These are phyloP conservation scores for Larix kaempferi DNA, from an alignment of 75 land plant genomes.

Conservation along the genomic window DNA sequence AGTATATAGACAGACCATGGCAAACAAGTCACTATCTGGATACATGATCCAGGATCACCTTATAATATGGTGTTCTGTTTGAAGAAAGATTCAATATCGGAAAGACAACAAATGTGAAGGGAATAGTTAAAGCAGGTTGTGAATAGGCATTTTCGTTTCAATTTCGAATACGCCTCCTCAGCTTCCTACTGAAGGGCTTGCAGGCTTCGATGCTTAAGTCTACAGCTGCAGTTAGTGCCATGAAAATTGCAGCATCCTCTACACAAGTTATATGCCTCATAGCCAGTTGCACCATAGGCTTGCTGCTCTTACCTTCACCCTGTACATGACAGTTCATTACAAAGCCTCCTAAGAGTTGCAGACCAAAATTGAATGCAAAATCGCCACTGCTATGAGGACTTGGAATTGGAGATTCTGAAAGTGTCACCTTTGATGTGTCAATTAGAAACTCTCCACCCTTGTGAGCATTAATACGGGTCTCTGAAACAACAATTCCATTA, in stretches of 20 bases:
- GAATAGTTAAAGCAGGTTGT: not conserved
- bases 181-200: constrained; percentile 63
- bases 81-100: not conserved
- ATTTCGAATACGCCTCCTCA: constrained; percentile 5
- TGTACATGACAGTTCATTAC: constrained; percentile 36
- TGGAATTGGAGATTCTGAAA: constrained; percentile 41
- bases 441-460: constrained; percentile 87
- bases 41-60: not conserved
- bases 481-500: constrained; percentile 66
- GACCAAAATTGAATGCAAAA: constrained; percentile 31
- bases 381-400: constrained; percentile 70
- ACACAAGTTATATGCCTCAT: constrained; percentile 65
- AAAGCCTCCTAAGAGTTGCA: constrained; percentile 22
- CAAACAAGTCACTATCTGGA: not conserved
- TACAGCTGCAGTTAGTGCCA: constrained; percentile 74
- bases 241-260: constrained; percentile 70
- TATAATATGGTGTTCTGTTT: not conserved
- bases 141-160: not conserved
- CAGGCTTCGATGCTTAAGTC: constrained; percentile 93
- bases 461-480: constrained; percentile 49
- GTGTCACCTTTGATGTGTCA: constrained; percentile 55
- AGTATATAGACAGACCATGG: not conserved
- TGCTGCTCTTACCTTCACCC: constrained; percentile 51
- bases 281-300: constrained; percentile 55
- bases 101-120: not conserved